Base-by-base conservation (phyloP, 2,329 filamentous ascomycete species). In the Pyrenochaeta sp. region DNA sequence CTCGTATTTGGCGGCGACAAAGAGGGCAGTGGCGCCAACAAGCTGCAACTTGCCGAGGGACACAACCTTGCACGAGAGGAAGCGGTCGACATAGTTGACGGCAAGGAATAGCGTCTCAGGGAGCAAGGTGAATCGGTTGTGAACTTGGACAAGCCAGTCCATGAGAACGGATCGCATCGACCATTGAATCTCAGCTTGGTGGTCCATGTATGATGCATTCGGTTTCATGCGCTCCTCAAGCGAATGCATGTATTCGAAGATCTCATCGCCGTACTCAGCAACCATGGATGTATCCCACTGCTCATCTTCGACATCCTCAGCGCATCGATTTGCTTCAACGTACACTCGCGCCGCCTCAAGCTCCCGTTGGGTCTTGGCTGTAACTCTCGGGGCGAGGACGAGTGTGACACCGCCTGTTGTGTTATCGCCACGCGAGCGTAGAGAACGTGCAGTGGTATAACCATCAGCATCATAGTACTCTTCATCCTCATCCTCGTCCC, bases 111-210 rank as follows among this genome's bases (percentile, higher is more conserved):
- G 82, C 0, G 95, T 99, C 81, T 99, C 95, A 0, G 94, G 94
- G 7, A 98, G 85, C 23, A 99, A 85, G 31, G 85, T 87, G 79
- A 99, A 99, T 31, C 95, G 91, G 66, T 89, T 87, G 75, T 99
- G 95, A 27, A 99, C 95, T 75, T 99, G 93, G 41, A 98, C 90
- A 37, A 99, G 83, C 95, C 95, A 99, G 76, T 98, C 95, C 88
- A 99, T 96, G 49, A 99, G 83, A 18, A 98, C 92, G 5, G 92
- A 90, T 41, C 95, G 91, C 95, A 98, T 99, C 2, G 93, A 97
- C 95, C 95, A 99, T 73, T 97, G 91, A 51, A 99, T 96, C 76
- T 98, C 94, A n/a, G 90, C 88, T 75, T 99, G 95, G 63, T 90
- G 88, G 58, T 97, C 92, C 94, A 99, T 99, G 82, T 99, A 99